Conservation (phyloP, 139 green algal species). For the Ettlia oleoabundans region DNA sequence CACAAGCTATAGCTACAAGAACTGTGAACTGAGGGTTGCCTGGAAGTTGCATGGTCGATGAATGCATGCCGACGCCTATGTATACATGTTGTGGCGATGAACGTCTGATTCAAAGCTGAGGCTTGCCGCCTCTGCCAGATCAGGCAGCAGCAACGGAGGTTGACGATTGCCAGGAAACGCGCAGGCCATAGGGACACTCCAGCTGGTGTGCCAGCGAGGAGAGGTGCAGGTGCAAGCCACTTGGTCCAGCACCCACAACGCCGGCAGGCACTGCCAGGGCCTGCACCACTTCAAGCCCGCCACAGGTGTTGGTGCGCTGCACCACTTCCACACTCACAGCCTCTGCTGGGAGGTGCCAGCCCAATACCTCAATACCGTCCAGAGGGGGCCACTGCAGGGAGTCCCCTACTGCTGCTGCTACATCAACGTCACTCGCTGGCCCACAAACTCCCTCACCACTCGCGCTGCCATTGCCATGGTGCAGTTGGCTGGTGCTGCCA, state of each 20-base stretch:
- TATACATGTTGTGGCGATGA: too few species aligned
- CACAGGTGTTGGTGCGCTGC: neutral
- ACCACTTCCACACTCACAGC: neutral
- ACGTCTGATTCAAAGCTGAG: too few species aligned
- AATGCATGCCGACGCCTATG: too few species aligned
- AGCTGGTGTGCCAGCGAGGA: neutral
- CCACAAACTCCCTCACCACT: too few species aligned
- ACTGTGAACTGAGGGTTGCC: too few species aligned
- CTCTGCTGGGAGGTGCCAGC: slow-evolving; percentile 1
- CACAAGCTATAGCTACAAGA: too few species aligned
- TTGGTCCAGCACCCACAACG: neutral
- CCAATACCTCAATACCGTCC: neutral
- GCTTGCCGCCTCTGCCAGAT: neutral
- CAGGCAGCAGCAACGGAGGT: neutral
- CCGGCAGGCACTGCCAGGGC: neutral
- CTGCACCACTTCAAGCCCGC: neutral
- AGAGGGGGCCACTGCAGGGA: slow-evolving; percentile 20
- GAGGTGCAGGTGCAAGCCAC: slow-evolving; percentile 1
- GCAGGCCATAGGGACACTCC: slow-evolving; percentile 17
- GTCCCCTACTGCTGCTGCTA: neutral
- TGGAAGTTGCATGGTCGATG: too few species aligned
- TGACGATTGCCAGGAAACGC: neutral
- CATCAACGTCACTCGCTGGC: neutral
- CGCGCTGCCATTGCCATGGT: neutral
- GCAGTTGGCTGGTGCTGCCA: slow-evolving; percentile 16